Base-by-base conservation (phyloP, 768 basidiomycete species). In the Galerina marginata region DNA sequence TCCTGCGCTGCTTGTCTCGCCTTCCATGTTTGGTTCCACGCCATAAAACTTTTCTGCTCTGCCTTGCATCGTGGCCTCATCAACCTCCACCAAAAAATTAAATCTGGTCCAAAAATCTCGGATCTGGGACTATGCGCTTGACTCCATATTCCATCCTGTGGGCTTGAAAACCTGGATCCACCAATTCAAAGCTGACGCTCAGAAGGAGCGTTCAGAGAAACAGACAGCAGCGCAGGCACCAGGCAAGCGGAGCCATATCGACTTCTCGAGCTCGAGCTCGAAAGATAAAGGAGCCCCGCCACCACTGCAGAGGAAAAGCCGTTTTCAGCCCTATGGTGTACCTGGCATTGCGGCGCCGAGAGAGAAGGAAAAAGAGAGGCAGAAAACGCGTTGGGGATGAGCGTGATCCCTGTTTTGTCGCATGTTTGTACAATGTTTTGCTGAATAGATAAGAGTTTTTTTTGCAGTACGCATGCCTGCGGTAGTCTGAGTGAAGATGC, bases 181-280 rank as follows among this genome's bases (percentile, higher is more conserved):
- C 56, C 58, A 63, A 58, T 69, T 65, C 72, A 72, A 81, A 90
- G 86, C 90, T 69, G 83, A 81, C 72, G 69, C 76, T 59, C 90
- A 87, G 75, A 91, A 86, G 67, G 67, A 75, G 56, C 83, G 85
- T 23, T 83, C 82, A n/a, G 90, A 92, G 62, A 83, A 86, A 60
- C 81, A 84, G 51, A 69, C 81, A 7, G 75, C 80, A 1, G 65
- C 77, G 1, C 85, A 89, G 68, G 77, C 82, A 12, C 65, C 81
- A 0, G 83, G 81, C 20, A 87, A 86, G 67, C 80, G 90, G 11
- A 79, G 74, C 14, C 82, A 84, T 36, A 91, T 94, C 56, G 80
- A 83, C 16, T 93, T 93, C 60, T 26, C 69, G 10, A 54, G 59
- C 10, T 53, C 66, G 16, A 51, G 56, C 9, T 55, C 67, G 4